Evolutionary conservation across 1,284 basidiomycete species (phyloP).

Genomic region (Coniferiporia sulphurascens): DNA sequence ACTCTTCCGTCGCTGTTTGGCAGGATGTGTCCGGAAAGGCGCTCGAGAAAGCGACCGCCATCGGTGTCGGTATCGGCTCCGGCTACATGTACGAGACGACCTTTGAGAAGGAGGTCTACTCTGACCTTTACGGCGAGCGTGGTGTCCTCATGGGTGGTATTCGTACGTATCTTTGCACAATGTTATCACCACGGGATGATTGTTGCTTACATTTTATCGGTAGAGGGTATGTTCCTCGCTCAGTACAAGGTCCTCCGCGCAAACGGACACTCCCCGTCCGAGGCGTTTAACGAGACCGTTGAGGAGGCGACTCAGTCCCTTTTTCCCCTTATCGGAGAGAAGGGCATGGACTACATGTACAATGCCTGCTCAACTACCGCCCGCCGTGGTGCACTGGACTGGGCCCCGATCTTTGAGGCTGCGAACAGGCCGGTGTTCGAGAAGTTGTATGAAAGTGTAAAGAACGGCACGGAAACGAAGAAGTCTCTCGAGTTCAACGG

Average conservation of each 20-base stretch:
- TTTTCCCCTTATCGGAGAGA: conserved; percentile 93
- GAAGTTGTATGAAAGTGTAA: conserved; percentile 90
- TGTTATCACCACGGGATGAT: not conserved
- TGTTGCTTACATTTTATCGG: conserved; percentile 14
- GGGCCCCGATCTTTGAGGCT: conserved; percentile 98
- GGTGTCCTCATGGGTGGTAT: conserved; percentile 99
- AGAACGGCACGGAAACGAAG: conserved; percentile 93
- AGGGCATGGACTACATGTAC: conserved; percentile 99
- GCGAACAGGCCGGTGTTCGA: conserved; percentile 94
- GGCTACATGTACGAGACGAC: conserved; percentile 99
- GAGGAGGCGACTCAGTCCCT: conserved; percentile 99
- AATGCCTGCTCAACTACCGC: conserved; percentile 98
- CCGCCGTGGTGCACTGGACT: conserved; percentile 96
- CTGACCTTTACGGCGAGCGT: conserved; percentile 99
- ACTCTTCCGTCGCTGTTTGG: conserved; percentile 84
- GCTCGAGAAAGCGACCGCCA: conserved; percentile 93
- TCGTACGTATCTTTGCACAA: conserved; percentile 47
- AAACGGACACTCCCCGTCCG: conserved; percentile 96
- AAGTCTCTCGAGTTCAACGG: conserved; percentile 97
- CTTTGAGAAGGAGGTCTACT: conserved; percentile 99
- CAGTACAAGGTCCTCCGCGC: conserved; percentile 99
- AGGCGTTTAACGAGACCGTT: conserved; percentile 99
- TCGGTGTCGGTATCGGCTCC: conserved; percentile 93
- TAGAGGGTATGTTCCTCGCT: conserved; percentile 97
- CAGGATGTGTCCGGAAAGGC: conserved; percentile 97